Evolutionary conservation across 805 yeast genomes (phyloP), one percentile per base, ranked within the genome.

Genomic region (Suhomyces vadensis): DNA sequence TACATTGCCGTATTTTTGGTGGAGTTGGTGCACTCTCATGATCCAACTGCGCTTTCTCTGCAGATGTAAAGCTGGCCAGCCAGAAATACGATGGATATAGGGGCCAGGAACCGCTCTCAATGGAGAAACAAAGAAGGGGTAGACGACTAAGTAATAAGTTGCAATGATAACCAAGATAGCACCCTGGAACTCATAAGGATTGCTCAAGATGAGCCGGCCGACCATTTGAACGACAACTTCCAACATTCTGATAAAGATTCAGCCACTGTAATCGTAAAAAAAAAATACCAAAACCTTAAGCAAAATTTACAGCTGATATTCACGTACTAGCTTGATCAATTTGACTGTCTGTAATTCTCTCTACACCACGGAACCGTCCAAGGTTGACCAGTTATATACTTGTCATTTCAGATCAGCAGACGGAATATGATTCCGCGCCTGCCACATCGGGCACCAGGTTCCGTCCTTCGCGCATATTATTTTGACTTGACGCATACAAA

Each of bases 51-150:
- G 63, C 48, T 73, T 79, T 43, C 86, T 69, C 46, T 75, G 71
- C 23, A 68, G 63, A 33, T 65, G 54, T 27, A 69, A 58, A 3
- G 65, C 54, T 13, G 64, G 65, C 10, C 64, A 42, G 17, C 58
- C 56, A 1, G 82, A 60, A 11, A 81, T 48, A 20, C 82, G 68
- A 53, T 80, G 73, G 9, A 74, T 48, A 39, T 63, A 65, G 0
- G 88, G 88, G 0, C 87, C 88, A 0, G 87, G 88, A 3, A 83
- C 54, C 13, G 60, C 45, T 23, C 74, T 57, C 5, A 82, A 55
- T 6, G 85, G 82, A 23, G 77, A 77, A 3, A 77, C 43, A 33
- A 55, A 62, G 22, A 79, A 61, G 2, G 85, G 85, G 43, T 71
- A 69, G 1, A 79, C 36, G 3, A 74, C 31, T 31, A 71, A 55